Conservation (phyloP, 2,329 filamentous ascomycete genomes). For the Alternaria longipes region DNA sequence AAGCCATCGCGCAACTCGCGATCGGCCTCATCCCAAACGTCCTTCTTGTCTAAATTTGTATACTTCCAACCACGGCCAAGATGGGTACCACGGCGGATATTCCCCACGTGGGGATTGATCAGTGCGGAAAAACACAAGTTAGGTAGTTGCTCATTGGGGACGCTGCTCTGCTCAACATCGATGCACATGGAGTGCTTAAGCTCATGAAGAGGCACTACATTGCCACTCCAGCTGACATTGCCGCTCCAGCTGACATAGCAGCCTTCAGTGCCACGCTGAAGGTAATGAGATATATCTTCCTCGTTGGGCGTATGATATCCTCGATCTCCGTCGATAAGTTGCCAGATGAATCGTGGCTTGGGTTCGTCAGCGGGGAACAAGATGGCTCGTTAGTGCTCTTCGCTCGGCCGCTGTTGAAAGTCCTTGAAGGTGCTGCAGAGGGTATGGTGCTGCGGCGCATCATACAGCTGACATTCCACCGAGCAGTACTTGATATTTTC, state of each 20-base stretch:
- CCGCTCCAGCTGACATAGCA: background rate
- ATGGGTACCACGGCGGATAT: background rate
- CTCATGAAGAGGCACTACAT: background rate
- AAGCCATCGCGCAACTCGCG: background rate
- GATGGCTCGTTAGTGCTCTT: background rate
- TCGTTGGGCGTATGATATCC: background rate
- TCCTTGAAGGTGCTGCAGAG: constrained; percentile 1
- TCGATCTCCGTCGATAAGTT: background rate
- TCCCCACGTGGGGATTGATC: background rate
- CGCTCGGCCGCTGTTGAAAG: background rate
- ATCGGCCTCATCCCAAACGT: background rate
- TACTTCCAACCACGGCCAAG: background rate
- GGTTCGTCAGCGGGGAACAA: background rate
- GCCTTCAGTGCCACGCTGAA: background rate
- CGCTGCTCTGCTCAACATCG: too few relatives aligned
- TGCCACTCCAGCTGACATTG: background rate
- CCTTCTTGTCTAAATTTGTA: background rate
- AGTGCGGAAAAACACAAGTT: background rate
- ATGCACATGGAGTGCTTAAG: too few relatives aligned
- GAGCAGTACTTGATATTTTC: constrained; percentile 6
- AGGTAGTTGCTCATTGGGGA: fast-evolving
- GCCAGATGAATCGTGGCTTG: constrained; percentile 9
- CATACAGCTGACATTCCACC: background rate
- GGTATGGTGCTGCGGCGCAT: background rate
- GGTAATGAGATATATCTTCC: background rate